Base-by-base conservation (phyloP, 169 alveolate genomes). In the Condylostoma magnum region DNA sequence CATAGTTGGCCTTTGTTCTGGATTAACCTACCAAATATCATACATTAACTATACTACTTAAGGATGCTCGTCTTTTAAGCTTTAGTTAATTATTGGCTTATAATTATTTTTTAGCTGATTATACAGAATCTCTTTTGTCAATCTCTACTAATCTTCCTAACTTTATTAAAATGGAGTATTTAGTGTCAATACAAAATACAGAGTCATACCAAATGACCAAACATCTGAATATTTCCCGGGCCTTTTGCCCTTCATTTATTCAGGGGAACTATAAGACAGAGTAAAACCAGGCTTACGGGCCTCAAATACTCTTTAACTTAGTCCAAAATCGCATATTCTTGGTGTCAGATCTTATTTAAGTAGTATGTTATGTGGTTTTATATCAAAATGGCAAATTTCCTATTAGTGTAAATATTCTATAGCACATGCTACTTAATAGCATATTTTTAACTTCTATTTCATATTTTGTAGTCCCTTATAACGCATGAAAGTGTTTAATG, bases 341-440 rank as follows among this genome's bases (percentile, higher is more conserved):
- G 80, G 52, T 22, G 47, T 50, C 46, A 58, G 65, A 55, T 71
- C 63, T 22, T 67, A 70, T 6, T 65, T 76, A 33, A 80, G 67
- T 60, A 80, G 67, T 38, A 80, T 41, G 69, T 80, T 80, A 56
- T 74, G 79, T 22, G 87, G 87, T 27, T 80, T 80, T 51, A 80
- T 73, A 60, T 80, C 87, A 37, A 79, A 56, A 58, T 80, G 87
- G 36, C 73, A 69, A 15, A 67, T 58, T 41, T 74, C 72, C 34
- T 68, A 56, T 8, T 68, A 56, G 63, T 80, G 87, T 20, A 80
- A 58, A 46, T 67, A 80, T 36, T 80, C 80, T 18, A 80, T 63
- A 10, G 79, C 87, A 52, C 60, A 74, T 56, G 68, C 70, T 43
- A 75, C 27, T 55, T 75, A 76, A 51, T 60, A 63, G 46, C 65